These are phyloP conservation scores for Nakataea oryzae DNA, from an alignment of 2,329 filamentous ascomycete species.

Conservation along the genomic window DNA sequence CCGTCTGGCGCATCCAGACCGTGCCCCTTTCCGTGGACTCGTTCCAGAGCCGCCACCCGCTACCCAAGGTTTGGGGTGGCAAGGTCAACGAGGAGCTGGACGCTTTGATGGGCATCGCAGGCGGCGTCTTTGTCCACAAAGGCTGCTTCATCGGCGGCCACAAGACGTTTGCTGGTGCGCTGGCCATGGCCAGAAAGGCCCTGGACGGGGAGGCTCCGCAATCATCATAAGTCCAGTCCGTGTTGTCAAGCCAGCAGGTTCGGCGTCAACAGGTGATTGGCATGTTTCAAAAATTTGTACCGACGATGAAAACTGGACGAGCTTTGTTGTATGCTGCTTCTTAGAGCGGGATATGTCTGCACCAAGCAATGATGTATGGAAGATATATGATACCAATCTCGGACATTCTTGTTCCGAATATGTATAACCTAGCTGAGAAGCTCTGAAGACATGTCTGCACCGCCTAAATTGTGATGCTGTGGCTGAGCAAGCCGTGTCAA, in stretches of 20 bases:
- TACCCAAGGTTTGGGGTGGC: slow-evolving; percentile 88
- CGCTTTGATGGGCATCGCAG: slow-evolving; percentile 54
- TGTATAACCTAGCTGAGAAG: not conserved
- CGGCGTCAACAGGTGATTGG: not conserved
- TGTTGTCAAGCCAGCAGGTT: not conserved
- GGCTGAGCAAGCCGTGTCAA: too few relatives aligned
- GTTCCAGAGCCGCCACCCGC: slow-evolving; percentile 82
- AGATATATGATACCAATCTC: not conserved
- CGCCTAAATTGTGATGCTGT: too few relatives aligned
- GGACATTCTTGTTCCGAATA: not conserved
- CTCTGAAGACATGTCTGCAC: too few relatives aligned
- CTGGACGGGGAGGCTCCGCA: slow-evolving; percentile 57
- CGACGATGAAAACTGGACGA: not conserved
- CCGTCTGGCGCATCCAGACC: slow-evolving; percentile 89
- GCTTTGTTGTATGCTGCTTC: not conserved
- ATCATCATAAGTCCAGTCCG: not conserved
- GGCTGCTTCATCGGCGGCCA: slow-evolving; percentile 95
- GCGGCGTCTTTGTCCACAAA: slow-evolving; percentile 87
- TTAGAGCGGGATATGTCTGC: not conserved
- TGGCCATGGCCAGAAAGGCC: slow-evolving; percentile 75
- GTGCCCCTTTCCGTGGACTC: slow-evolving; percentile 79
- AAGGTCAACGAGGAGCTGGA: slow-evolving; percentile 80
- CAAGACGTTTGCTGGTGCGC: slow-evolving; percentile 77
- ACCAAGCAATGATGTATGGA: not conserved
- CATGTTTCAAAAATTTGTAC: not conserved